These are phyloP conservation scores for Paradendryphiella salina DNA, from an alignment of 2,329 filamentous ascomycete species.

Conservation along the genomic window DNA sequence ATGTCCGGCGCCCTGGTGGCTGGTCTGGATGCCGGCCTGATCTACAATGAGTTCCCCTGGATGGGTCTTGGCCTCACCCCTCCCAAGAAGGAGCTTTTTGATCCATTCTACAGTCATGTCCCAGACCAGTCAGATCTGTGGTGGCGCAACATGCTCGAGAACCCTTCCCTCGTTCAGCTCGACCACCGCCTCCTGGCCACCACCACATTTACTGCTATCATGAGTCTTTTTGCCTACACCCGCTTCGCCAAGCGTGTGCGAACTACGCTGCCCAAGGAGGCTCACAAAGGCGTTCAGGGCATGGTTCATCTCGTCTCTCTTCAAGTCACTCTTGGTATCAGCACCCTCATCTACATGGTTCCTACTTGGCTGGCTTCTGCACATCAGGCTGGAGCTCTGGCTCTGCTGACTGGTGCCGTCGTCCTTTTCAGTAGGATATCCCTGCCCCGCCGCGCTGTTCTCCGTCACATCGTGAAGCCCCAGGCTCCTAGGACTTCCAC, in stretches of 20 bases:
- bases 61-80: constrained; percentile 88
- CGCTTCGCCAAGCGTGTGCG: constrained; percentile 69
- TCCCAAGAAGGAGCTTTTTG: constrained; percentile 79
- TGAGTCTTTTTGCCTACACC: constrained; percentile 79
- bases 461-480: constrained; percentile 37
- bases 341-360: constrained; percentile 90
- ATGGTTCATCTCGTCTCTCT: constrained; percentile 79
- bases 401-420: constrained; percentile 78
- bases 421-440: constrained; percentile 67
- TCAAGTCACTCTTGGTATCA: constrained; percentile 86
- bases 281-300: constrained; percentile 73
- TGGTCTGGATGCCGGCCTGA: constrained; percentile 91
- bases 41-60: constrained; percentile 97
- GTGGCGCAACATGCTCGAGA: constrained; percentile 98
- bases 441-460: constrained; percentile 39
- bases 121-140: constrained; percentile 80
- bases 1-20: constrained; percentile 94
- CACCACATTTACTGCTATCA: constrained; percentile 80
- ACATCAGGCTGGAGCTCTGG: constrained; percentile 89
- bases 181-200: constrained; percentile 92
- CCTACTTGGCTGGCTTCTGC: constrained; percentile 84
- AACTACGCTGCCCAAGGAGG: constrained; percentile 57
- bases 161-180: constrained; percentile 91
- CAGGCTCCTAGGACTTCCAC: constrained; percentile 18
- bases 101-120: constrained; percentile 79